Evolutionary conservation across 1,284 basidiomycete genomes (phyloP).

Genomic region (Tremellales sp.): DNA sequence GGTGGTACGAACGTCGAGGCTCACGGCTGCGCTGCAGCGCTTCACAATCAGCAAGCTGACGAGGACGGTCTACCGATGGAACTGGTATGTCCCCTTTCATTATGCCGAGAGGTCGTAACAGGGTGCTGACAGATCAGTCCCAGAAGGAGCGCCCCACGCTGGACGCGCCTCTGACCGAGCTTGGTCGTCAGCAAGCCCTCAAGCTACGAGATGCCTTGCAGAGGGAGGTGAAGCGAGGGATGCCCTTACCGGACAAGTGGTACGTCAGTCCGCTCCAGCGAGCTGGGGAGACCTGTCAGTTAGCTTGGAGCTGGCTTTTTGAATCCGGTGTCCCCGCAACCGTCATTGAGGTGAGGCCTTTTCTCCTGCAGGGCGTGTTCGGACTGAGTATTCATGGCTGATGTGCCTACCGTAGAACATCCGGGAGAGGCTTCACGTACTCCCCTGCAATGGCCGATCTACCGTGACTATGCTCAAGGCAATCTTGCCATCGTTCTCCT

Average conservation of each 20-base stretch:
- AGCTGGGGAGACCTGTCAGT: conserved; percentile 29
- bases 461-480: conserved; percentile 11
- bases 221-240: conserved; percentile 16
- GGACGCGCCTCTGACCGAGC: background rate
- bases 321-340: conserved; percentile 19
- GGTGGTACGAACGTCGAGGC: background rate
- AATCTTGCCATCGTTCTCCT: conserved; percentile 25
- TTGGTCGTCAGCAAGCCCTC: background rate
- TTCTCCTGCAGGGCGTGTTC: background rate
- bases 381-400: too few species aligned
- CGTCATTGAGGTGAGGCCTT: conserved; percentile 25
- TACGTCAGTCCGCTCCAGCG: conserved; percentile 29
- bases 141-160: too few species aligned
- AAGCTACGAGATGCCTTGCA: conserved; percentile 13
- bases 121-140: too few species aligned
- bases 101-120: too few species aligned
- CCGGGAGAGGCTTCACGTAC: conserved; percentile 36
- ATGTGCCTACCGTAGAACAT: too few species aligned
- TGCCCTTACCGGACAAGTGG: conserved; percentile 31
- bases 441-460: conserved; percentile 27
- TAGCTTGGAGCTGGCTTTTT: conserved; percentile 31
- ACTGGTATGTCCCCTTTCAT: background rate
- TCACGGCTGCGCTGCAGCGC: conserved; percentile 6
- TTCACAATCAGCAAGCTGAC: background rate
- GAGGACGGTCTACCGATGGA: background rate